A percentile compares a stretch with the other conserved stretches of the same genome.
phyloP scores from a whole-genome alignment of 768 basidiomycete species.

The Amanita pseudoporphyria region DNA sequence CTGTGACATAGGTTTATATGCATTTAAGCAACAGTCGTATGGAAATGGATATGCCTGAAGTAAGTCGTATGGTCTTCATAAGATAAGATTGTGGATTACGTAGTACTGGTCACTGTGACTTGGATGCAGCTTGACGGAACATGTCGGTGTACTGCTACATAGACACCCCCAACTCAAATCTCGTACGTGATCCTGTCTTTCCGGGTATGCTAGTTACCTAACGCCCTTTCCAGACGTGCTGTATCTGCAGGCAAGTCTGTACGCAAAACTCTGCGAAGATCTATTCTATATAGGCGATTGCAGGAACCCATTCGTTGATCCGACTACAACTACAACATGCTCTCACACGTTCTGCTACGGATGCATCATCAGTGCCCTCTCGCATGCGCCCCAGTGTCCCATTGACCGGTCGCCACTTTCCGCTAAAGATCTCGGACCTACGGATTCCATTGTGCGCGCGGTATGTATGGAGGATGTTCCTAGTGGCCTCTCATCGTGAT shows the following conservation, averaged over 20 bases:
- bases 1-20: not conserved
- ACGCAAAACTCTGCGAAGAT: not conserved
- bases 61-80: constrained; percentile 5
- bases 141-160: constrained; percentile 46
- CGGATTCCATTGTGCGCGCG: constrained; percentile 69
- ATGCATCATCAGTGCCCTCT: constrained; percentile 66
- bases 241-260: constrained; percentile 55
- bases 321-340: constrained; percentile 65
- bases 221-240: constrained; percentile 49
- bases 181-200: constrained; percentile 33
- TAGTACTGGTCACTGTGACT: not conserved
- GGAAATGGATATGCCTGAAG: constrained; percentile 1
- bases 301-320: constrained; percentile 68
- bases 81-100: not conserved
- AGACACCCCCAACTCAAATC: constrained; percentile 53
- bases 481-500: constrained; percentile 1
- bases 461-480: constrained; percentile 30
- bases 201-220: not conserved
- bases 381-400: constrained; percentile 66
- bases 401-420: constrained; percentile 68
- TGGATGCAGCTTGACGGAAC: not conserved
- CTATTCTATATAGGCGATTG: not conserved
- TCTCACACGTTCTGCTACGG: constrained; percentile 82
- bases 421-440: constrained; percentile 47
- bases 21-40: not conserved